Conservation (phyloP, 768 basidiomycete genomes). For the Trametes maxima region DNA sequence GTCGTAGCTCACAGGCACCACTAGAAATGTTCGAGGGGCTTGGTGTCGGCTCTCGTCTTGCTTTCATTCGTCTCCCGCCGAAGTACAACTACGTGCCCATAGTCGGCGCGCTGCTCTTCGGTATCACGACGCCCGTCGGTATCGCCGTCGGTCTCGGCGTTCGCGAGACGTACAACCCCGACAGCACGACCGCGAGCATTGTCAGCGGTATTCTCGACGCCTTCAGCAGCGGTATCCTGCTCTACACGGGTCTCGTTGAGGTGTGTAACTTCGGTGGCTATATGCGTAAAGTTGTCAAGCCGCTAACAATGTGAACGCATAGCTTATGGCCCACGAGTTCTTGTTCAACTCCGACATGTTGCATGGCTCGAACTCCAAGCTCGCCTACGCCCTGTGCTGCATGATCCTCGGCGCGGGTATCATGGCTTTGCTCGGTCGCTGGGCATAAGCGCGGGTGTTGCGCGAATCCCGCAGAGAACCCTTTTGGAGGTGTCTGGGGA, state of each 20-base stretch:
- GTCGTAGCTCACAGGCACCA: background rate
- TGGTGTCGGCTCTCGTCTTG: constrained; percentile 88
- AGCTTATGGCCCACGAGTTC: constrained; percentile 94
- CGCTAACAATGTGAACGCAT: background rate
- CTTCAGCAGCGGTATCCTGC: constrained; percentile 81
- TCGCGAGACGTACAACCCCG: constrained; percentile 79
- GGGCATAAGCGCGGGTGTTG: constrained; percentile 78
- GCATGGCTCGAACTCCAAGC: constrained; percentile 59
- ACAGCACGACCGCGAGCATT: constrained; percentile 71
- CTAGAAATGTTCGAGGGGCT: constrained; percentile 93
- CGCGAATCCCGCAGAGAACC: background rate
- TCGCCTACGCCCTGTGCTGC: constrained; percentile 73
- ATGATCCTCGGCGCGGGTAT: constrained; percentile 83
- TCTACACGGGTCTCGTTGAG: constrained; percentile 89
- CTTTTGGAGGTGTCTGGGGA: background rate
- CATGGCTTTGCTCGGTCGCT: constrained; percentile 90
- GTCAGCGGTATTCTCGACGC: constrained; percentile 87
- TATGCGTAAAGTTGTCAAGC: background rate
- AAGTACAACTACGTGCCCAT: constrained; percentile 60
- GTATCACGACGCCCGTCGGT: constrained; percentile 78
- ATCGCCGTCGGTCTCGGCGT: constrained; percentile 84
- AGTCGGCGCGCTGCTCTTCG: constrained; percentile 64
- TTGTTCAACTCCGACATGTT: constrained; percentile 88
- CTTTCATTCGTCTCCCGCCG: constrained; percentile 64
- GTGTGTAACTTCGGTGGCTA: constrained; percentile 37